Conservation (phyloP, 441 rosid genomes). For the Mallotus repandus region DNA sequence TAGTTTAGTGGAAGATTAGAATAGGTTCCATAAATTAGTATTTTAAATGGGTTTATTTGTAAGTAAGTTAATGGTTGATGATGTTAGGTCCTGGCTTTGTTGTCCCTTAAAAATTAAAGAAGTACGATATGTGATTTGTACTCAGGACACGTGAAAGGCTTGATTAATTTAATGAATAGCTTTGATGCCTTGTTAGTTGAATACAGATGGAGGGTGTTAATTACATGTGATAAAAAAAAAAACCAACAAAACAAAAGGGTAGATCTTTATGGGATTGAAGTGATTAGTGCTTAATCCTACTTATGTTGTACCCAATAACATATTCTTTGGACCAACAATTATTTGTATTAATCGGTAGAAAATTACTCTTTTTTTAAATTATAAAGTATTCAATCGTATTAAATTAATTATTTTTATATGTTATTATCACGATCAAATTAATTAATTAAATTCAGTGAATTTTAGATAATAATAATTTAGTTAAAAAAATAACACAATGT, state of each 20-base stretch:
- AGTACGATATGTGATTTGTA: background rate
- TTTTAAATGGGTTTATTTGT: background rate
- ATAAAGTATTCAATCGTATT: too few relatives aligned
- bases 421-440: too few relatives aligned
- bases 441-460: too few relatives aligned
- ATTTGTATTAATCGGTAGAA: too few relatives aligned
- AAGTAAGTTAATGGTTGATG: background rate
- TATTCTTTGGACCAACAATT: too few relatives aligned
- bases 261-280: background rate
- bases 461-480: too few relatives aligned
- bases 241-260: background rate
- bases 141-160: background rate
- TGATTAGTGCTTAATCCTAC: background rate
- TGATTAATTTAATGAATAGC: background rate
- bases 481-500: background rate
- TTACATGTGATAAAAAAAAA: background rate
- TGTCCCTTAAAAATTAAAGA: background rate
- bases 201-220: background rate
- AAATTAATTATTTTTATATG: too few relatives aligned
- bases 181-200: background rate
- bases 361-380: too few relatives aligned
- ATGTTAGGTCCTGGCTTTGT: background rate
- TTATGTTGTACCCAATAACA: too few relatives aligned
- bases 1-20: constrained; percentile 9
- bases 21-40: background rate